Evolutionary conservation across 257 asterid species (phyloP).

Genomic region (Solanum chiquidenum): DNA sequence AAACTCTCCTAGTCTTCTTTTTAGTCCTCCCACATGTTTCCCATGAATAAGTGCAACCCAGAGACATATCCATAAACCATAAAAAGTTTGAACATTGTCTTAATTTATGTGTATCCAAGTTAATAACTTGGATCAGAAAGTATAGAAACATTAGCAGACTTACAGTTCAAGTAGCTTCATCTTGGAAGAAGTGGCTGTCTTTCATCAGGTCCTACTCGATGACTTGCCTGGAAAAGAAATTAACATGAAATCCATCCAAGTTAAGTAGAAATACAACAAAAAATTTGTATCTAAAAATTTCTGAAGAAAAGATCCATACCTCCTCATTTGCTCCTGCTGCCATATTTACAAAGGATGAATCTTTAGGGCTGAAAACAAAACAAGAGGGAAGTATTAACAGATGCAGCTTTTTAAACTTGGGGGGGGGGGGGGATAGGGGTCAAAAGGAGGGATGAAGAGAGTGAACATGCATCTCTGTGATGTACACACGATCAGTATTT

Average conservation of each 20-base stretch:
- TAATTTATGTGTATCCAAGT: not conserved
- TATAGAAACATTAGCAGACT: not conserved
- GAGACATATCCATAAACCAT: not conserved
- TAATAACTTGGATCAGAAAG: not conserved
- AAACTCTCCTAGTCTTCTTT: not conserved
- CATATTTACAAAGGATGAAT: slow-evolving; percentile 65
- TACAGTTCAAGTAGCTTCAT: not conserved
- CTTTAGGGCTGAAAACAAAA: slow-evolving; percentile 49
- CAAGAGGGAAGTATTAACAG: not conserved
- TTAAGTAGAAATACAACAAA: not conserved
- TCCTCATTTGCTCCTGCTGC: slow-evolving; percentile 92
- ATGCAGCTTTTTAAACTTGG: not conserved
- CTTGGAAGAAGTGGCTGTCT: slow-evolving; percentile 11
- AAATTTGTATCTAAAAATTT: not conserved
- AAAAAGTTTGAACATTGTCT: not conserved
- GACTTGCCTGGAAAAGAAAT: slow-evolving; percentile 6
- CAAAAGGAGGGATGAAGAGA: not conserved
- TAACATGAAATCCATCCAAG: not conserved
- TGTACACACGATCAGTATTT: not conserved
- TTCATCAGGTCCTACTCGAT: slow-evolving; percentile 3
- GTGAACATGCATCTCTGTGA: not conserved
- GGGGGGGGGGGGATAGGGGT: not conserved
- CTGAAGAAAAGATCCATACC: slow-evolving; percentile 20
- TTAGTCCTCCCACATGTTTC: not conserved
- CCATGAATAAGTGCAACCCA: not conserved